Conservation (phyloP, 2,329 filamentous ascomycete species). For the Alternaria alternata region DNA sequence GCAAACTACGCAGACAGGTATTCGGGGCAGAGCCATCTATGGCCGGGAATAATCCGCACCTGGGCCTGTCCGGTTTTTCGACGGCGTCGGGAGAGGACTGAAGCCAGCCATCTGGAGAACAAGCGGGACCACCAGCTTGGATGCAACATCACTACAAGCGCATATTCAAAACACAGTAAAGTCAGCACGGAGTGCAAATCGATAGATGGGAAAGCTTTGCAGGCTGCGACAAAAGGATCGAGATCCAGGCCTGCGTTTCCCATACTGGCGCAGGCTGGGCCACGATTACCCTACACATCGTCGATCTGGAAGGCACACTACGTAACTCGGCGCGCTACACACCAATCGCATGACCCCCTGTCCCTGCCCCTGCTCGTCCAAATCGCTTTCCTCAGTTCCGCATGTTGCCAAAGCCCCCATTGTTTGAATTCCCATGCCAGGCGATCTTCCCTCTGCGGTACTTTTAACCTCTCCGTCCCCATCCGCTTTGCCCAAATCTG, state of each 20-base stretch:
- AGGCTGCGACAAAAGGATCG: not conserved
- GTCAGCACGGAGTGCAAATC: not conserved
- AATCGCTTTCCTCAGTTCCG: constrained; percentile 21
- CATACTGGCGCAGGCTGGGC: not conserved
- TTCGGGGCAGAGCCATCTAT: too few species aligned
- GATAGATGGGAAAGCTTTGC: not conserved
- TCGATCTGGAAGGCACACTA: constrained; percentile 11
- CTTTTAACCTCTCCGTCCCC: constrained; percentile 9
- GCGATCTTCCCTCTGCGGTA: not conserved
- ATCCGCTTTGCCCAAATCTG: not conserved
- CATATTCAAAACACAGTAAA: not conserved
- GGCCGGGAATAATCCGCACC: too few species aligned
- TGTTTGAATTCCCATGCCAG: constrained; percentile 21
- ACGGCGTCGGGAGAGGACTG: too few species aligned
- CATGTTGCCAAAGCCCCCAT: constrained; percentile 13
- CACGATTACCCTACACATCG: constrained; percentile 11
- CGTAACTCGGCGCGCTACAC: constrained; percentile 5
- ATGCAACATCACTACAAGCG: not conserved
- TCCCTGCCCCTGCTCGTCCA: constrained; percentile 1
- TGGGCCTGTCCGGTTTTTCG: too few species aligned
- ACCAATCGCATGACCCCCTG: constrained; percentile 9
- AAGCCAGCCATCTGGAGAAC: too few species aligned
- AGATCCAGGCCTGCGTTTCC: not conserved
- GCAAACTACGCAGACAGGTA: too few species aligned
- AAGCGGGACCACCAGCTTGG: not conserved